Conservation (phyloP, 305 asterid species). For the Solanum aculeatissimum region DNA sequence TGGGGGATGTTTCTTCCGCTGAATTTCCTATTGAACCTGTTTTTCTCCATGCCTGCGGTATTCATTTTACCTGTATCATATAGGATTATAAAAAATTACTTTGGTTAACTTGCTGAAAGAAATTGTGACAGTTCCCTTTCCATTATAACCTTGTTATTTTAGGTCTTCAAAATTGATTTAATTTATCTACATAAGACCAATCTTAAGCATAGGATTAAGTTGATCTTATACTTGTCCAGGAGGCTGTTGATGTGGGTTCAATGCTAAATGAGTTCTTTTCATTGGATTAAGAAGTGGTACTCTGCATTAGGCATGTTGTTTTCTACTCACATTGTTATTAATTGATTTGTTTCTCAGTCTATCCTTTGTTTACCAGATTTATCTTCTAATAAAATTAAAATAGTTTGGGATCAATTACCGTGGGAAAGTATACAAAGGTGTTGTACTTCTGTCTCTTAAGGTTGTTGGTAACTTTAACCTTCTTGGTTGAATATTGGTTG, state of each 20-base stretch:
- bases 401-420: constrained; percentile 39
- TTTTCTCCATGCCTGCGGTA: neutral
- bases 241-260: neutral
- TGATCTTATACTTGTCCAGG: neutral
- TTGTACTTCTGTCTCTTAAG: no score
- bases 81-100: neutral
- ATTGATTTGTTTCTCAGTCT: constrained; percentile 42
- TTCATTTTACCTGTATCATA: neutral
- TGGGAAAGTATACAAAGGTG: no score
- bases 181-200: neutral
- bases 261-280: neutral
- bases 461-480: no score
- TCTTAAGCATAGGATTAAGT: neutral
- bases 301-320: neutral
- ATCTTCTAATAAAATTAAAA: constrained; percentile 30
- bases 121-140: neutral
- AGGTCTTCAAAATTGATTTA: neutral
- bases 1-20: no score
- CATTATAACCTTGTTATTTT: neutral
- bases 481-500: no score
- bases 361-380: constrained; percentile 67
- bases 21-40: neutral
- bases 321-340: neutral
- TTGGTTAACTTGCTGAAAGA: neutral
- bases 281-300: neutral